A percentile compares a stretch with the other conserved stretches of the same genome.
Conservation (phyloP, 352 stramenopile genomes). For the Pelagophyceae sp. region DNA sequence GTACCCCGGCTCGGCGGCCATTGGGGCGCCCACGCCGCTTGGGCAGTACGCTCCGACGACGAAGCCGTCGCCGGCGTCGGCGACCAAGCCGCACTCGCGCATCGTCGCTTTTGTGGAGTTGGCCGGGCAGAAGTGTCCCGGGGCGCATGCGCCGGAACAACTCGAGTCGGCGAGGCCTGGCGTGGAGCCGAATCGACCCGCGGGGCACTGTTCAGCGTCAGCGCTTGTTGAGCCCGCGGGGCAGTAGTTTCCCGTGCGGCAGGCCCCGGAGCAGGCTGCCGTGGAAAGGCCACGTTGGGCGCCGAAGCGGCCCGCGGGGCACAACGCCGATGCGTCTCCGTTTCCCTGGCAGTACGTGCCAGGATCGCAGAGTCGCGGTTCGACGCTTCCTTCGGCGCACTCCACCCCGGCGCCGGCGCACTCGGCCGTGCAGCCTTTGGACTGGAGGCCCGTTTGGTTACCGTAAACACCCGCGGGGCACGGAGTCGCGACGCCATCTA, state of each 20-base stretch:
- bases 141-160: background rate
- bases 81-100: too few species aligned
- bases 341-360: constrained; percentile 1
- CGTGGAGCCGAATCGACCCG: background rate
- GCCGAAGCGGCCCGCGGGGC: background rate
- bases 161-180: background rate
- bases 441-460: background rate
- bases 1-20: background rate
- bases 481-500: background rate
- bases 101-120: background rate
- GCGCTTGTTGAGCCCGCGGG: background rate
- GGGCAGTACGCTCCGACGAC: constrained; percentile 5
- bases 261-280: background rate
- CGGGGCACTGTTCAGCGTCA: background rate
- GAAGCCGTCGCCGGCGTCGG: background rate
- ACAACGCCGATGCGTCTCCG: background rate
- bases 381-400: background rate
- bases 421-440: background rate
- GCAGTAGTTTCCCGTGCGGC: background rate
- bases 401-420: background rate
- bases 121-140: background rate
- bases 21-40: background rate
- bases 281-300: background rate
- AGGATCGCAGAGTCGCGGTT: background rate
- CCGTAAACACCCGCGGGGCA: background rate